phyloP scores from a whole-genome alignment of 2,329 filamentous ascomycete genomes.

The Paracoccidioides lutzii region DNA sequence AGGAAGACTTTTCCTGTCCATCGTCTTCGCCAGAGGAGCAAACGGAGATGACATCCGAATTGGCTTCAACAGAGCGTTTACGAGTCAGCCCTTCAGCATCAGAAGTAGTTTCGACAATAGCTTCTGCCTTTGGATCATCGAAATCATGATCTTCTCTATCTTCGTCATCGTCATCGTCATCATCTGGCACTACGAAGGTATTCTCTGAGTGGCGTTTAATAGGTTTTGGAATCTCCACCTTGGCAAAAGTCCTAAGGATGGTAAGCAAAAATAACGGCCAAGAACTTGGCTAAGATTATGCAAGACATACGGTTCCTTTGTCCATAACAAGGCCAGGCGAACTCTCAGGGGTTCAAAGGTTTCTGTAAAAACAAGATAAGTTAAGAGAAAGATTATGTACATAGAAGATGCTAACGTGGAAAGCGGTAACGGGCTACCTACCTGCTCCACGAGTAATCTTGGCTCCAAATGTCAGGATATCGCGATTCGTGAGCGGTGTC shows the following conservation, averaged over 20 bases:
- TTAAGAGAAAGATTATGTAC: background rate
- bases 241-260: background rate
- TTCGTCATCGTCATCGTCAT: slow-evolving; percentile 21
- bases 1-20: background rate
- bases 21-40: background rate
- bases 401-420: background rate
- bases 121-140: background rate
- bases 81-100: background rate
- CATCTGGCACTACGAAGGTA: slow-evolving; percentile 30
- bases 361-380: slow-evolving; percentile 12
- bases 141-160: slow-evolving; percentile 1
- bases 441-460: slow-evolving; percentile 38
- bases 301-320: slow-evolving; percentile 12
- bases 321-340: slow-evolving; percentile 21
- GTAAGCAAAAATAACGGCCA: slow-evolving; percentile 4
- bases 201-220: slow-evolving; percentile 17
- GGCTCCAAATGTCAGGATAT: slow-evolving; percentile 34
- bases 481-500: slow-evolving; percentile 26
- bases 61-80: background rate
- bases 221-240: background rate
- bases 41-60: background rate
- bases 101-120: background rate
- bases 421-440: slow-evolving; percentile 12
- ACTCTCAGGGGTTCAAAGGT: slow-evolving; percentile 23
- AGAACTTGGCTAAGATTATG: background rate